Percentiles rank a stretch among this genome's conserved stretches.
Evolutionary conservation across 2,329 filamentous ascomycete genomes (phyloP).

Genomic region (Fusarium robinianum): DNA sequence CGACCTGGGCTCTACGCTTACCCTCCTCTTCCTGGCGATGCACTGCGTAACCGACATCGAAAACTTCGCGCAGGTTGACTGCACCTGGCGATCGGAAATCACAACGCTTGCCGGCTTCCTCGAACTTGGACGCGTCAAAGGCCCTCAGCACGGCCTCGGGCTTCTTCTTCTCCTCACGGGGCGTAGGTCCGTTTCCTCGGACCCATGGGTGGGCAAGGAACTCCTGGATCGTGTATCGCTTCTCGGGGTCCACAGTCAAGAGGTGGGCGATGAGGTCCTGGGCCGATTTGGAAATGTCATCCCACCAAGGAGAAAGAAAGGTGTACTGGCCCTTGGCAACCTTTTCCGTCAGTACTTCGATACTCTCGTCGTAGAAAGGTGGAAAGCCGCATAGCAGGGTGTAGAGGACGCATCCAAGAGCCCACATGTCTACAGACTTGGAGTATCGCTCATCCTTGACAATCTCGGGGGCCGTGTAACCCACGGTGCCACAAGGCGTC

Average conservation of each 20-base stretch:
- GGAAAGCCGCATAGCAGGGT: conserved; percentile 97
- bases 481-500: conserved; percentile 98
- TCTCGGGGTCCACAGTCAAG: conserved; percentile 90
- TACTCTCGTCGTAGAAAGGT: conserved; percentile 98
- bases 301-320: conserved; percentile 98
- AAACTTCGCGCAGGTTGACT: conserved; percentile 94
- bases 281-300: conserved; percentile 93
- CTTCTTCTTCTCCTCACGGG: conserved; percentile 63
- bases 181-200: conserved; percentile 63
- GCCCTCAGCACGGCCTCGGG: conserved; percentile 52
- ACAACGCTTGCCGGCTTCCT: conserved; percentile 68
- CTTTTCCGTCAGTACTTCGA: conserved; percentile 95
- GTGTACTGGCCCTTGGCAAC: conserved; percentile 96
- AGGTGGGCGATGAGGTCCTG: conserved; percentile 94
- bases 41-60: conserved; percentile 97
- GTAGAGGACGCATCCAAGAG: conserved; percentile 93
- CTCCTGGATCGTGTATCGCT: conserved; percentile 89
- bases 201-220: conserved; percentile 98
- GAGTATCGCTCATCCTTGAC: conserved; percentile 99
- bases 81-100: conserved; percentile 96
- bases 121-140: conserved; percentile 60
- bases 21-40: conserved; percentile 95
- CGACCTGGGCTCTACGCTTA: conserved; percentile 85
- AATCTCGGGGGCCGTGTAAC: conserved; percentile 97
- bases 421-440: conserved; percentile 99